Evolutionary conservation across 768 basidiomycete species (phyloP).

Genomic region (Auricularia cornea): DNA sequence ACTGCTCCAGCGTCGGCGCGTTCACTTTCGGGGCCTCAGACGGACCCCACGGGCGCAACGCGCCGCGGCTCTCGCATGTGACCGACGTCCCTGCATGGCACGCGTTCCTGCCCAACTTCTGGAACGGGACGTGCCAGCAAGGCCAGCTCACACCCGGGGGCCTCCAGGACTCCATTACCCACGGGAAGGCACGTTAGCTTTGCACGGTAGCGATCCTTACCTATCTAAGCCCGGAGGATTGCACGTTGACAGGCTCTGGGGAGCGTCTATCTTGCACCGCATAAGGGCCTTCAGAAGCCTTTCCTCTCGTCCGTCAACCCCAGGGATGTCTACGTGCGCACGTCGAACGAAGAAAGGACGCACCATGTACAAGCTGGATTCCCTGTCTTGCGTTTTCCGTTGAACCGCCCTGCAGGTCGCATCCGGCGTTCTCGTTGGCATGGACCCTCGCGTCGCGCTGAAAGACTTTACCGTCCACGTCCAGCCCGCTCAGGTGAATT

Average conservation of each 20-base stretch:
- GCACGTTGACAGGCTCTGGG: slow-evolving; percentile 16
- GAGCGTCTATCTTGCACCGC: slow-evolving; percentile 38
- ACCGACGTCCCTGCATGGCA: slow-evolving; percentile 32
- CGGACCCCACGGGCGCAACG: slow-evolving; percentile 11
- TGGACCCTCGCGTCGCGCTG: slow-evolving; percentile 28
- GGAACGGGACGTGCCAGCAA: slow-evolving; percentile 41
- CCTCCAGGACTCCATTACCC: slow-evolving; percentile 32
- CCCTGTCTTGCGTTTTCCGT: not conserved
- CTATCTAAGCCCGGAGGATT: not conserved
- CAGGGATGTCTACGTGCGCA: slow-evolving; percentile 34
- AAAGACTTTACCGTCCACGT: slow-evolving; percentile 32
- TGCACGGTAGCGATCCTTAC: not conserved
- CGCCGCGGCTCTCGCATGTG: slow-evolving; percentile 32
- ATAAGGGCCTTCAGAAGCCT: slow-evolving; percentile 15
- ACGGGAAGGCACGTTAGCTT: slow-evolving; percentile 30
- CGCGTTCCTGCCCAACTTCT: slow-evolving; percentile 36
- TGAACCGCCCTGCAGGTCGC: slow-evolving; percentile 12
- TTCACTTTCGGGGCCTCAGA: slow-evolving; percentile 27
- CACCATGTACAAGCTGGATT: slow-evolving; percentile 27
- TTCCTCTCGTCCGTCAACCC: slow-evolving; percentile 29
- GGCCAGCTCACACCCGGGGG: slow-evolving; percentile 42
- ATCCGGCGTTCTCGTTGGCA: slow-evolving; percentile 36
- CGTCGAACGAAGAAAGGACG: slow-evolving; percentile 38
- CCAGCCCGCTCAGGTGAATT: slow-evolving; percentile 34
- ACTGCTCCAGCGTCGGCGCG: slow-evolving; percentile 31